Evolutionary conservation across 75 land plant species (phyloP).

Genomic region (Cupressus sempervirens): DNA sequence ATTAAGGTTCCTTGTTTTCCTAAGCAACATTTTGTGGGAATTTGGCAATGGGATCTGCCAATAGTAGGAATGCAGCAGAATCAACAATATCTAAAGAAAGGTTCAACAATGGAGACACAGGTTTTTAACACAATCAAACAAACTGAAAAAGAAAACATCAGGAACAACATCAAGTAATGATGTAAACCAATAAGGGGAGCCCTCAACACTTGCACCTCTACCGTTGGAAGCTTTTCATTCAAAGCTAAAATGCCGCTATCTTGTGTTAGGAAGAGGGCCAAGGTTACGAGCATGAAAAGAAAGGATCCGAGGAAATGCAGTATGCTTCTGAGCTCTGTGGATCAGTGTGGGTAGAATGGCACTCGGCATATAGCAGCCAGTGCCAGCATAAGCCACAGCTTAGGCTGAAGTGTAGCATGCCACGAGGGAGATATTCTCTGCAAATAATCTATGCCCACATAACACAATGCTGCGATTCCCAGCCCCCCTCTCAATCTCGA

Average conservation of each 20-base stretch:
- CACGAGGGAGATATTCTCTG: too few relatives aligned
- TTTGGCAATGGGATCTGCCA: neutral
- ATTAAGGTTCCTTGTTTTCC: neutral
- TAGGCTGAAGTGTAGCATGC: too few relatives aligned
- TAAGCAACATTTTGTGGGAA: neutral
- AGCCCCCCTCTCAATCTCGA: too few relatives aligned
- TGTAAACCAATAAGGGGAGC: conserved; percentile 80
- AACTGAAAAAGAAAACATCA: conserved; percentile 90
- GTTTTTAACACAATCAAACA: conserved; percentile 73
- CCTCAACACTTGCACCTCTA: conserved; percentile 56
- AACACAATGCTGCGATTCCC: too few relatives aligned
- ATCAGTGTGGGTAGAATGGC: too few relatives aligned
- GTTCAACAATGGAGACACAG: too few relatives aligned
- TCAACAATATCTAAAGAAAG: neutral
- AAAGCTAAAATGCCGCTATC: conserved; percentile 83
- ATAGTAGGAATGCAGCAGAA: conserved; percentile 2
- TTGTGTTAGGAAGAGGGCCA: conserved; percentile 96
- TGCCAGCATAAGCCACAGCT: too few relatives aligned
- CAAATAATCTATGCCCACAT: too few relatives aligned
- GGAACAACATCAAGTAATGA: conserved; percentile 85
- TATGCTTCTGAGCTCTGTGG: too few relatives aligned
- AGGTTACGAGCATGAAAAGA: too few relatives aligned
- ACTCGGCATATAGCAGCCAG: too few relatives aligned
- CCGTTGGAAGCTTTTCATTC: conserved; percentile 75
- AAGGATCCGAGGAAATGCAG: too few relatives aligned